Evolutionary conservation across 2,329 filamentous ascomycete species (phyloP), one percentile per base, ranked within the genome.

Genomic region (Raffaelea deltoideospora): DNA sequence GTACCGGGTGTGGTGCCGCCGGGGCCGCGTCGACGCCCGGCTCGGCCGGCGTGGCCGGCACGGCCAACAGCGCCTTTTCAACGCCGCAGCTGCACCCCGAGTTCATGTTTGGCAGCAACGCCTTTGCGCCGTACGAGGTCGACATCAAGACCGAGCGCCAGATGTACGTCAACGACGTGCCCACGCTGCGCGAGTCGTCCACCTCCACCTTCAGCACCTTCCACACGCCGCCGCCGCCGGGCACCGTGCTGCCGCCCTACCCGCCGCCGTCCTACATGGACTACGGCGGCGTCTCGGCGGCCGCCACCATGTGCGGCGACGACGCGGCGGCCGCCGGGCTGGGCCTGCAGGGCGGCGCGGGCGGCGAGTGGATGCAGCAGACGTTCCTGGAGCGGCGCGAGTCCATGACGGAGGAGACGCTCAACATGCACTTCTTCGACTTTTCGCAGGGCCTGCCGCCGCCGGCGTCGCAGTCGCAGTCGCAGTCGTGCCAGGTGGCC

Each of bases 141-240:
- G 88, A 95, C 55, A 81, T 96, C 63, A 93, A 88, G 69, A 95
- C 87, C 1, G 88, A 95, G 62, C 72, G 84, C 45, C 85, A 95
- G 48, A 86, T 92, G 65, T 94, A 83, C 57, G 77, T 95, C 57
- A 85, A 95, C 50, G 83, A 95, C 53, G 71, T 94, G 38, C 85
- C 84, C 5, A 81, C 86, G 13, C 67, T 88, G 41, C 69, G 76
- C 46, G 87, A 95, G 58, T 93, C 86, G 11, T 84, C 84, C 23
- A 78, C 86, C 27, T 92, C 87, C 1, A 93, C 86, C 19, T 95
- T 93, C 59, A 93, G 79, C 69, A 87, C 84, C n/a, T 90, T 77
- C 55, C 79, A 84, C 50, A 76, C 78, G 18, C 85, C 85, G 14
- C 81, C 83, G 22, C 74, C 79, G 19, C 63, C 76, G 2, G 76